Conservation (phyloP, 75 land plant species). For the Picea glauca region DNA sequence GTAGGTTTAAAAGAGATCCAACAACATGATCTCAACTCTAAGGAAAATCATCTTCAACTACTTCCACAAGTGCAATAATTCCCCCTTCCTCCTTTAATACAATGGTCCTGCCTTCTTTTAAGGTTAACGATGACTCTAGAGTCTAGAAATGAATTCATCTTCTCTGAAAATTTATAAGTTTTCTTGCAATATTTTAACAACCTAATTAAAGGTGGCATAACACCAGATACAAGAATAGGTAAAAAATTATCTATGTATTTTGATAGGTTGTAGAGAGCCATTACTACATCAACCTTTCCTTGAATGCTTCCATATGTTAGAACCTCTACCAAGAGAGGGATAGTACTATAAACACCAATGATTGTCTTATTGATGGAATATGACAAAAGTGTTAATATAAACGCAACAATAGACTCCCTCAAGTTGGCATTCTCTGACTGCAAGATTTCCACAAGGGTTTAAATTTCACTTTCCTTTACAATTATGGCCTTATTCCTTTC, state of each 20-base stretch:
- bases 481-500: slow-evolving; percentile 10
- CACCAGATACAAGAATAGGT: too few species aligned
- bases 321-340: background rate
- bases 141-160: slow-evolving; percentile 54
- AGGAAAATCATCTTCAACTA: slow-evolving; percentile 29
- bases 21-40: too few species aligned
- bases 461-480: too few species aligned
- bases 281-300: too few species aligned
- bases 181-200: slow-evolving; percentile 62
- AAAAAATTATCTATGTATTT: too few species aligned
- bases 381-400: too few species aligned
- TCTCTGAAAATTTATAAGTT: slow-evolving; percentile 59
- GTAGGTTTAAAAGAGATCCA: too few species aligned
- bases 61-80: slow-evolving; percentile 34
- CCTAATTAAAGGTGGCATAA: background rate
- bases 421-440: too few species aligned
- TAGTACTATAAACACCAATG: slow-evolving; percentile 19
- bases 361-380: too few species aligned
- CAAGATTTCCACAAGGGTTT: too few species aligned
- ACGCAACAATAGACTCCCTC: too few species aligned
- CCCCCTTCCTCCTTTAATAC: slow-evolving; percentile 19
- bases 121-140: slow-evolving; percentile 42
- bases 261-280: slow-evolving; percentile 14
- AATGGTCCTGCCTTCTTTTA: slow-evolving; percentile 45
- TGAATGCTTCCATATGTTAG: too few species aligned